Evolutionary conservation across 495 filamentous ascomycete species (phyloP).

Genomic region (Podospora didyma): DNA sequence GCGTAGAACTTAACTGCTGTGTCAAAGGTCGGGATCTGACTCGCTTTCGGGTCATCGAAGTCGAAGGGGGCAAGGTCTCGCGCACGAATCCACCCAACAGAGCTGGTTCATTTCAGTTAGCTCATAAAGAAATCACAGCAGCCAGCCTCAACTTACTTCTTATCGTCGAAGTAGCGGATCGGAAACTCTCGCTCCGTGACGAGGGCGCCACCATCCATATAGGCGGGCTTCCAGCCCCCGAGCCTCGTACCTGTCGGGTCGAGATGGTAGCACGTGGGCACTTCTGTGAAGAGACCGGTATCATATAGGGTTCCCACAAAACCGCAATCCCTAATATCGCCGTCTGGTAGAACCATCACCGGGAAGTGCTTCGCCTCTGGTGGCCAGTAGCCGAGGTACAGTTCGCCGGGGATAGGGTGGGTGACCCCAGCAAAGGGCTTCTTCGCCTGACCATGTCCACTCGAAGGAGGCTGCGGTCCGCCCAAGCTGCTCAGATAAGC

Average conservation of each 20-base stretch:
- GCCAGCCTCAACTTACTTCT: slow-evolving; percentile 11
- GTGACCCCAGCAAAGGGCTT: slow-evolving; percentile 10
- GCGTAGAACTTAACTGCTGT: slow-evolving; percentile 18
- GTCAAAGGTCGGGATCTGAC: slow-evolving; percentile 10
- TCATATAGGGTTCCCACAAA: slow-evolving; percentile 25
- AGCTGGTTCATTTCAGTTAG: slow-evolving; percentile 11
- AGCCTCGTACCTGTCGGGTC: slow-evolving; percentile 18
- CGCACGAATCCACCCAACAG: slow-evolving; percentile 25
- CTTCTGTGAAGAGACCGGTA: slow-evolving; percentile 30
- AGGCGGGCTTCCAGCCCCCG: slow-evolving; percentile 36
- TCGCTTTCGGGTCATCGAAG: slow-evolving; percentile 17
- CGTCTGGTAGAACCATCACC: slow-evolving; percentile 38
- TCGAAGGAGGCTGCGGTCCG: neutral
- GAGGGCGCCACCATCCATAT: slow-evolving; percentile 32
- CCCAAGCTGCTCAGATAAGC: neutral
- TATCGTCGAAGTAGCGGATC: slow-evolving; percentile 37
- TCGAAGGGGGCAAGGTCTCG: slow-evolving; percentile 21
- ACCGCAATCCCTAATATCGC: slow-evolving; percentile 28
- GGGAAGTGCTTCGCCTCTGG: slow-evolving; percentile 26
- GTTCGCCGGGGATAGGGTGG: slow-evolving; percentile 13
- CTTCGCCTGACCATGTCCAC: neutral
- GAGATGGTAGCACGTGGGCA: slow-evolving; percentile 36
- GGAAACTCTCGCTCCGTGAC: slow-evolving; percentile 37
- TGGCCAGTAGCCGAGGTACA: slow-evolving; percentile 36
- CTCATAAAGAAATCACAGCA: neutral